Conservation (phyloP, 768 basidiomycete species). For the Serendipita sp. region DNA sequence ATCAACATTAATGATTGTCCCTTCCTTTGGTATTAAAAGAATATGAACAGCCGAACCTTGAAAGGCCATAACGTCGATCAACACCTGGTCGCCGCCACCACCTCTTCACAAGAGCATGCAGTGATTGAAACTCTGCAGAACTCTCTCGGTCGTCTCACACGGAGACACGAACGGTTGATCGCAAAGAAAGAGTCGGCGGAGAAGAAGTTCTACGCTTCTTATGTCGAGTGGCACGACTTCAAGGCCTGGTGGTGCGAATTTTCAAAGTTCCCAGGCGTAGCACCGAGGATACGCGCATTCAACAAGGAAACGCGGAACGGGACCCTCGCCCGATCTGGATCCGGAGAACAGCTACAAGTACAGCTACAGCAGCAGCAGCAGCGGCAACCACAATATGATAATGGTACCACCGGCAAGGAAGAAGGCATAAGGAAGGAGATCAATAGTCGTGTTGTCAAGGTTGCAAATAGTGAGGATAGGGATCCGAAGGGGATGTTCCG, state of each 20-base stretch:
- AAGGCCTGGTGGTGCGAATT: background rate
- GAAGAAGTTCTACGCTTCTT: background rate
- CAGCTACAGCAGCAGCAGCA: no score
- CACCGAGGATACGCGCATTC: background rate
- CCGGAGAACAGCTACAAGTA: background rate
- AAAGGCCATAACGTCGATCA: background rate
- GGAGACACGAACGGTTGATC: background rate
- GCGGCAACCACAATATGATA: no score
- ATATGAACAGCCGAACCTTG: background rate
- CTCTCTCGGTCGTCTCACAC: background rate
- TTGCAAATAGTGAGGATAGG: background rate
- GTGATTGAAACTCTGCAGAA: background rate
- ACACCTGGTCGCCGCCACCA: background rate
- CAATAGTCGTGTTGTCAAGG: background rate
- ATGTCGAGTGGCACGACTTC: background rate
- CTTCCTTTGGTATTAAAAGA: background rate
- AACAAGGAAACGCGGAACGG: background rate
- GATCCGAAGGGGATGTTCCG: background rate
- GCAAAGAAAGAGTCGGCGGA: background rate
- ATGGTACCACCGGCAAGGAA: no score
- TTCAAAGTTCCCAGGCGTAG: background rate
- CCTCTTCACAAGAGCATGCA: background rate
- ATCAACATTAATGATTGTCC: background rate
- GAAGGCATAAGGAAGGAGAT: background rate
- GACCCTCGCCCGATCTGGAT: background rate